These are phyloP conservation scores for Iris macrosiphon DNA, from an alignment of 106 monocot species.

Conservation along the genomic window DNA sequence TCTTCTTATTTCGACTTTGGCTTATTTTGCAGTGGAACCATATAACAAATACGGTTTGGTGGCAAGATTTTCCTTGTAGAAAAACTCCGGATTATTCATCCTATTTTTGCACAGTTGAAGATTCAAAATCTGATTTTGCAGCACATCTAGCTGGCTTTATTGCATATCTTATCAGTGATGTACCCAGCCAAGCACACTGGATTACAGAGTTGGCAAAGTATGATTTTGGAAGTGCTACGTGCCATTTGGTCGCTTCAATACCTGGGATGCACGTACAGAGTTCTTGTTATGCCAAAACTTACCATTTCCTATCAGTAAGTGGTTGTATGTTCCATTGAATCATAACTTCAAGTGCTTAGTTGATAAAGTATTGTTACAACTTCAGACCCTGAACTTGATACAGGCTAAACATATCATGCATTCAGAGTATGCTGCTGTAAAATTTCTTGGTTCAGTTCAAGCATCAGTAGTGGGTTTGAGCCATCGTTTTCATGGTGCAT, in stretches of 20 bases:
- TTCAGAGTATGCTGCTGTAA: slow-evolving; percentile 11
- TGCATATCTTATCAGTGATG: slow-evolving; percentile 63
- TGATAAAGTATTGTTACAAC: no score
- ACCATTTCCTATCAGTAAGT: slow-evolving; percentile 50
- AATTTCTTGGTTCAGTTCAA: slow-evolving; percentile 53
- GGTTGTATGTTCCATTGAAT: background rate
- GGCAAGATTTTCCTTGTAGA: slow-evolving; percentile 79
- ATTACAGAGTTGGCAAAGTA: slow-evolving; percentile 59
- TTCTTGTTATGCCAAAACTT: slow-evolving; percentile 12
- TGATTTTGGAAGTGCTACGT: slow-evolving; percentile 47
- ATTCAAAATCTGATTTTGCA: slow-evolving; percentile 54
- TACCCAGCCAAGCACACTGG: slow-evolving; percentile 78
- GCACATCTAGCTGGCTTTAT: slow-evolving; percentile 70
- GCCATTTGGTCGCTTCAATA: slow-evolving; percentile 64
- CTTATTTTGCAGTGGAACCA: slow-evolving; percentile 66
- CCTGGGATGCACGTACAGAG: slow-evolving; percentile 54
- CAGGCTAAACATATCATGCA: slow-evolving; percentile 29
- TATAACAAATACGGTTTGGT: slow-evolving; percentile 87
- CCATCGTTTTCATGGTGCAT: slow-evolving; percentile 44
- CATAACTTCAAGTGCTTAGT: no score
- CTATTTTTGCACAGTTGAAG: slow-evolving; percentile 35
- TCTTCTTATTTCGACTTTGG: background rate
- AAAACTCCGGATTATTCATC: slow-evolving; percentile 40
- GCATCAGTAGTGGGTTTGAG: slow-evolving; percentile 72
- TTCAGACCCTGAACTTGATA: no score